phyloP scores from a whole-genome alignment of 2,329 filamentous ascomycete species.

The Claviceps sp. region DNA sequence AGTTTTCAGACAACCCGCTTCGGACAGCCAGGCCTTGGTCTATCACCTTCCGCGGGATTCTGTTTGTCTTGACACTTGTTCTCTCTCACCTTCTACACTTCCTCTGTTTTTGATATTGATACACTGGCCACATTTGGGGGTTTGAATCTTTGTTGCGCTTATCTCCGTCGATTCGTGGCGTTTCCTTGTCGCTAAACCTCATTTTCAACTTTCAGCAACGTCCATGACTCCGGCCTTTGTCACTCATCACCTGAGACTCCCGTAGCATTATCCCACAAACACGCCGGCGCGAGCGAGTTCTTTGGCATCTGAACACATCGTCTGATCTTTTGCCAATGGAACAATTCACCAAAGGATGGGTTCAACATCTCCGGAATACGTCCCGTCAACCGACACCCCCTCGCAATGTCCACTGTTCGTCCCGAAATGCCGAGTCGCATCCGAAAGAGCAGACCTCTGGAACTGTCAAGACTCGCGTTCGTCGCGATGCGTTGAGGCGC shows the following conservation, averaged over 20 bases:
- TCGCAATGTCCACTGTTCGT: conserved; percentile 9
- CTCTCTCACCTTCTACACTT: no score
- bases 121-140: no score
- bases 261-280: neutral
- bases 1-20: no score
- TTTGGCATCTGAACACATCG: neutral
- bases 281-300: neutral
- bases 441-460: conserved; percentile 9
- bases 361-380: conserved; percentile 12
- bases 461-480: conserved; percentile 15
- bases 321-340: conserved; percentile 5
- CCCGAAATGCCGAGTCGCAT: conserved; percentile 14
- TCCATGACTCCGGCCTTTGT: neutral
- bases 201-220: neutral
- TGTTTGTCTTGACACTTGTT: no score
- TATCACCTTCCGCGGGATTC: no score
- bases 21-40: no score
- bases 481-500: conserved; percentile 9
- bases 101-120: no score
- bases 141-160: neutral
- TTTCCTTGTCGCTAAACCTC: neutral
- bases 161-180: neutral
- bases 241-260: neutral
- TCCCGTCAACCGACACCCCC: conserved; percentile 11
- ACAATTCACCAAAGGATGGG: conserved; percentile 11